A percentile compares a stretch with the other conserved stretches of the same genome.
phyloP scores from a whole-genome alignment of 805 yeast genomes.

The Ogataea henricii region DNA sequence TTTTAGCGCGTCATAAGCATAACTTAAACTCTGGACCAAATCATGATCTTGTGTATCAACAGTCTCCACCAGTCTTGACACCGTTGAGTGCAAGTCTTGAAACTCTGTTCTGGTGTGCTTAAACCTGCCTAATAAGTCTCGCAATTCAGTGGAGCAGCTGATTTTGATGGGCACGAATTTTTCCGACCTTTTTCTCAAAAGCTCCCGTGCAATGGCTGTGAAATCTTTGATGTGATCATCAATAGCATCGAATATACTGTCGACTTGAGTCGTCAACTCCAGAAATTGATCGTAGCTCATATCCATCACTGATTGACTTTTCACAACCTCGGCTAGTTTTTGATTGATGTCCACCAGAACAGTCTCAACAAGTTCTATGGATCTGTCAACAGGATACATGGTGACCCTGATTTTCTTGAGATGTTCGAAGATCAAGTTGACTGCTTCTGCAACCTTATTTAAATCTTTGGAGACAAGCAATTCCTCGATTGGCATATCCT shows the following conservation, averaged over 20 bases:
- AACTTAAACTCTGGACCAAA: conserved; percentile 37
- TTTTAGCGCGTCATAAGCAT: conserved; percentile 44
- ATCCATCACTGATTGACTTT: conserved; percentile 44
- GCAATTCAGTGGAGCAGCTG: conserved; percentile 42
- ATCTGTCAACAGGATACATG: conserved; percentile 63
- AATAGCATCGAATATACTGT: conserved; percentile 47
- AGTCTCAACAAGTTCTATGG: conserved; percentile 65
- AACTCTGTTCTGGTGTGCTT: conserved; percentile 54
- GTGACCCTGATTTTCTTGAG: conserved; percentile 62
- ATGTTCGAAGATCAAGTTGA: conserved; percentile 56
- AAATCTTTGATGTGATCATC: conserved; percentile 66
- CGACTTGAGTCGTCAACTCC: conserved; percentile 30
- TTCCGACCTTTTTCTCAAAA: conserved; percentile 71
- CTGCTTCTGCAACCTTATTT: conserved; percentile 44
- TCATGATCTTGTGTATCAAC: conserved; percentile 10
- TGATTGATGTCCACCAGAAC: conserved; percentile 57
- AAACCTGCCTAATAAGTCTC: conserved; percentile 46
- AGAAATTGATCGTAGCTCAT: conserved; percentile 44
- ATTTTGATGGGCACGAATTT: conserved; percentile 67
- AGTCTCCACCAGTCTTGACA: conserved; percentile 10
- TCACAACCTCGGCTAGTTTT: conserved; percentile 43
- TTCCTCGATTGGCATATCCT: conserved; percentile 69
- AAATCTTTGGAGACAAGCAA: conserved; percentile 51
- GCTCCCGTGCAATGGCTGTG: conserved; percentile 68
- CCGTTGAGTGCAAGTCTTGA: conserved; percentile 41